Evolutionary conservation across 1,284 basidiomycete species (phyloP), one percentile per base, ranked within the genome.

Genomic region (Uromyces viciae-fabae): DNA sequence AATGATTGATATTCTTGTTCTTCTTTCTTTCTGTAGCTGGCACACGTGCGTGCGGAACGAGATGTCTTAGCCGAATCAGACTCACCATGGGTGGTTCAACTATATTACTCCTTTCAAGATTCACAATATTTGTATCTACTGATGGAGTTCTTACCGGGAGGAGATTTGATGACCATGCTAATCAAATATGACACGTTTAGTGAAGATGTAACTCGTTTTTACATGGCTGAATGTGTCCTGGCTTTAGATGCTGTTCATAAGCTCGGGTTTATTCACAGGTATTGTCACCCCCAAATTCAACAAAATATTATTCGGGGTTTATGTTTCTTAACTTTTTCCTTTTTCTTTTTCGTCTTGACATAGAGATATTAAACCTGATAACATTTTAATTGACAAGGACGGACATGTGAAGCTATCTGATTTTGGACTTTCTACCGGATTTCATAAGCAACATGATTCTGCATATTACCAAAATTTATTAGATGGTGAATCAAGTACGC

Each of bases 171-270:
- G 96, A 90, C 92, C 49, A 99, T 98, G 96, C 89, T 99, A 83
- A 99, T 99, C 92, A 98, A 98, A 87, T 98, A 99, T 87, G 96
- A 99, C 86, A 94, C 96, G 0, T 99, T 99, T 87, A 94, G 94
- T 11, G 96, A 99, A 86, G 96, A 99, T 85, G 96, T 99, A 52
- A 97, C 95, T 43, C 91, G 97, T 80, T 99, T 99, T 88, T 99
- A 99, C 87, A 98, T 99, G 91, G 96, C 96, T 58, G 96, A 99
- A 87, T 98, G 95, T 86, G 94, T 98, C 78, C 89, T 99, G 43
- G 96, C 96, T 28, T 95, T 99, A 82, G 96, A 99, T 86, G 96
- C 95, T 0, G 96, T 99, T 1, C 96, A 99, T 87, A 94, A 94
- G 84, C 90, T 99, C 31, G 96, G 96, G n/a, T 99, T 98, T 86